A percentile compares a stretch with the other conserved stretches of the same genome.
Conservation (phyloP, 306 rosid genomes). For the Trichosanthes cucumerina region DNA sequence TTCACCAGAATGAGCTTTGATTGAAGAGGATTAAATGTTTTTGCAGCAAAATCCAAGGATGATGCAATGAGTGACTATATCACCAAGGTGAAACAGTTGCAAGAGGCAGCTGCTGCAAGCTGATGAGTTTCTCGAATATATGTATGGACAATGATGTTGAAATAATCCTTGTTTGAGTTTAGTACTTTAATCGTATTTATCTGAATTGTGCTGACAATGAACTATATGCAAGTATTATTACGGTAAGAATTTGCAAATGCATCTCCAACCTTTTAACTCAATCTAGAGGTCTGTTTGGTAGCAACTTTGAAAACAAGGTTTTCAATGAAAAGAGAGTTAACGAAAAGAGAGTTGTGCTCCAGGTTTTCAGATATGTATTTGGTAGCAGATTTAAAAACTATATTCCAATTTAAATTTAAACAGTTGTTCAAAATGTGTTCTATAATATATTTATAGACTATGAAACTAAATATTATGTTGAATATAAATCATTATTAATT, state of each 20-base stretch:
- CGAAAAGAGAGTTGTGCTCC: too few relatives aligned
- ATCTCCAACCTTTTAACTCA: background rate
- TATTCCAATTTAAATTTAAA: too few relatives aligned
- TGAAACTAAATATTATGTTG: too few relatives aligned
- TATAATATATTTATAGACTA: too few relatives aligned
- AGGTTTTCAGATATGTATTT: too few relatives aligned
- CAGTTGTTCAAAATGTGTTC: too few relatives aligned
- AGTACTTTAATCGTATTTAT: background rate
- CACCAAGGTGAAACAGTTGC: constrained; percentile 90
- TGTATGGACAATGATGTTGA: background rate
- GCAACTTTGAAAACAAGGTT: too few relatives aligned
- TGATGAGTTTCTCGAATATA: constrained; percentile 18
- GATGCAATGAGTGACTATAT: constrained; percentile 80
- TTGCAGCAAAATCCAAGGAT: constrained; percentile 76
- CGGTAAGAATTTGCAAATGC: background rate
- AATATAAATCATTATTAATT: too few relatives aligned
- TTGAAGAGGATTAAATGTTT: background rate
- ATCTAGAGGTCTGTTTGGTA: background rate
- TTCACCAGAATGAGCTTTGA: background rate
- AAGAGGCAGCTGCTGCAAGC: constrained; percentile 52
- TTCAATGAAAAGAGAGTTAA: too few relatives aligned
- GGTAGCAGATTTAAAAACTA: too few relatives aligned
- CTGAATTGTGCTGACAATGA: background rate
- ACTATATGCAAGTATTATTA: background rate
- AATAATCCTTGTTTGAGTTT: constrained; percentile 8